These are phyloP conservation scores for Abrus pulchellus DNA, from an alignment of 306 rosid genomes.

Conservation along the genomic window DNA sequence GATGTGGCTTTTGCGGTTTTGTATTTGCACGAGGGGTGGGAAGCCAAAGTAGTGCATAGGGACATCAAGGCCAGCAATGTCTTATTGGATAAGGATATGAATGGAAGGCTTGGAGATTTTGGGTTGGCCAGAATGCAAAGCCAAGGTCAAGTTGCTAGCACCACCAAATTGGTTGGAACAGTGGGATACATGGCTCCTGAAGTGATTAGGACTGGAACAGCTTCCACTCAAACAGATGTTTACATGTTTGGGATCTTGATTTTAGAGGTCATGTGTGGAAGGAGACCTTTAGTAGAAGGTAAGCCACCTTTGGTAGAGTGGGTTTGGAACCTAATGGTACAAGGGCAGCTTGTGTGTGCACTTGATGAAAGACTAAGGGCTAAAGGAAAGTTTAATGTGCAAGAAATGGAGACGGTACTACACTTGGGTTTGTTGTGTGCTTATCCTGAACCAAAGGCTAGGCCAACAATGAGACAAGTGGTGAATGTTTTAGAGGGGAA, in stretches of 20 bases:
- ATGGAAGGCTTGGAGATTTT: conserved; percentile 84
- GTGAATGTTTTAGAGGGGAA: conserved; percentile 75
- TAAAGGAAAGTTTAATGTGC: conserved; percentile 55
- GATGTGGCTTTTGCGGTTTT: conserved; percentile 75
- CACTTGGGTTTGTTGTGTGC: conserved; percentile 88
- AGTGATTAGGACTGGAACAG: conserved; percentile 69
- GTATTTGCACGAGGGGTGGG: conserved; percentile 97
- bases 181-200: conserved; percentile 90
- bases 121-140: conserved; percentile 81
- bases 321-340: conserved; percentile 62
- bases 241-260: conserved; percentile 80
- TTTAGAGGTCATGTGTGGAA: conserved; percentile 87
- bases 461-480: conserved; percentile 87
- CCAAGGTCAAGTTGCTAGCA: conserved; percentile 67
- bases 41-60: conserved; percentile 75
- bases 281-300: conserved; percentile 84
- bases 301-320: conserved; percentile 69
- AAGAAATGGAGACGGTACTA: conserved; percentile 65
- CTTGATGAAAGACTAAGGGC: conserved; percentile 67
- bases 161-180: conserved; percentile 81
- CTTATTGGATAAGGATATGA: conserved; percentile 82
- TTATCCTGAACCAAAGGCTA: conserved; percentile 66
- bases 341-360: conserved; percentile 61
- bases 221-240: conserved; percentile 78
- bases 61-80: conserved; percentile 95